These are phyloP conservation scores for Phaeosphaeria sp. DNA, from an alignment of 2,329 filamentous ascomycete genomes.

Conservation along the genomic window DNA sequence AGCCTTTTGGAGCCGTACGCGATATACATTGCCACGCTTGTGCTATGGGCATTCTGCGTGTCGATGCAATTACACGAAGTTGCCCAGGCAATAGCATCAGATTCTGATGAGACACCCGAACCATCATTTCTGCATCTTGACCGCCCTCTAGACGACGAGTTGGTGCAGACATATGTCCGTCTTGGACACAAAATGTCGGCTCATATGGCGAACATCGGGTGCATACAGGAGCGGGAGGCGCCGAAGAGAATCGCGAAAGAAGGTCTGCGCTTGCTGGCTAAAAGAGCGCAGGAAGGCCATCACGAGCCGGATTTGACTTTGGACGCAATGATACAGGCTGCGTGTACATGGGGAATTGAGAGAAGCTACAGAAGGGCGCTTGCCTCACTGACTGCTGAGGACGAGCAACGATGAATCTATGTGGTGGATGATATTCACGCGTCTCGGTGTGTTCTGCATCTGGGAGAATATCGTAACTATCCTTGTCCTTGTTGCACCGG, in stretches of 20 bases:
- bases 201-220: conserved; percentile 61
- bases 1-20: conserved; percentile 58
- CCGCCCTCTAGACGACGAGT: conserved; percentile 63
- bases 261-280: conserved; percentile 8
- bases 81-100: conserved; percentile 7
- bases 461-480: not conserved
- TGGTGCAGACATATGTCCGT: conserved; percentile 63
- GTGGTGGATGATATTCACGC: not conserved
- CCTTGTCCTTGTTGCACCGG: not conserved
- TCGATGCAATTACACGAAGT: conserved; percentile 15
- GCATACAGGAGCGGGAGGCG: conserved; percentile 48
- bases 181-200: conserved; percentile 59
- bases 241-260: conserved; percentile 12
- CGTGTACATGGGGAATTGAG: conserved; percentile 13
- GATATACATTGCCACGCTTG: conserved; percentile 55
- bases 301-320: not conserved
- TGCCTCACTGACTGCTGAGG: not conserved
- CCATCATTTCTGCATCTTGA: conserved; percentile 61
- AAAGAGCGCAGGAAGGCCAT: not conserved
- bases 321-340: not conserved
- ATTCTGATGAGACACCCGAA: conserved; percentile 24
- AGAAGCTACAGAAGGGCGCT: conserved; percentile 3
- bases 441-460: not conserved
- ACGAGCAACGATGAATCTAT: not conserved
- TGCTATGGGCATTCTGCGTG: conserved; percentile 56